Evolutionary conservation across 2,329 filamentous ascomycete genomes (phyloP).

Genomic region (Chaetothyriales sp.): DNA sequence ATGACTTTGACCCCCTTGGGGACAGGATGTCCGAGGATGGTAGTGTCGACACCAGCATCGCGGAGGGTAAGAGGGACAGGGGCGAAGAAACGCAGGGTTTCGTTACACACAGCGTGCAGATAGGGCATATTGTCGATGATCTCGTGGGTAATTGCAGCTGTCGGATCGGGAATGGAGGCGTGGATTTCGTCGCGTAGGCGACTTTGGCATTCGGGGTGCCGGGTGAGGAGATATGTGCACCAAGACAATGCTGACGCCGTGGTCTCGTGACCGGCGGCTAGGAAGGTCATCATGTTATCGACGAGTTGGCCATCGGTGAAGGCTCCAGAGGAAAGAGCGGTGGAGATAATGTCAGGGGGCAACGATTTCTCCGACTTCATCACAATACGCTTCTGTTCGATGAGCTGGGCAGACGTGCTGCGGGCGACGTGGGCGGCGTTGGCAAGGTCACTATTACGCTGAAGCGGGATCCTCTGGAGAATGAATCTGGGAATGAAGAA

Average conservation of each 20-base stretch:
- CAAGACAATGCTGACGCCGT: slow-evolving; percentile 20
- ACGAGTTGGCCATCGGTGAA: slow-evolving; percentile 69
- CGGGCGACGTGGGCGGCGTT: slow-evolving; percentile 46
- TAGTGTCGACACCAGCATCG: slow-evolving; percentile 47
- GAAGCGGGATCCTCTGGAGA: slow-evolving; percentile 48
- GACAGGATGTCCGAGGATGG: slow-evolving; percentile 48
- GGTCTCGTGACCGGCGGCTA: slow-evolving; percentile 45
- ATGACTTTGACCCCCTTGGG: slow-evolving; percentile 57
- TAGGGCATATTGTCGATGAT: slow-evolving; percentile 61
- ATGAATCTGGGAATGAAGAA: slow-evolving; percentile 51
- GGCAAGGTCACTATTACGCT: slow-evolving; percentile 51
- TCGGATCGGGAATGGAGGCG: slow-evolving; percentile 17
- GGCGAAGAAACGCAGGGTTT: slow-evolving; percentile 57
- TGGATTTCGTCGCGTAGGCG: slow-evolving; percentile 19
- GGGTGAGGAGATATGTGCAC: slow-evolving; percentile 19
- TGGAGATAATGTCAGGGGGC: slow-evolving; percentile 62
- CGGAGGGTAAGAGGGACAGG: slow-evolving; percentile 60
- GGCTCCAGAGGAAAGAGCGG: slow-evolving; percentile 59
- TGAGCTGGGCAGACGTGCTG: slow-evolving; percentile 49
- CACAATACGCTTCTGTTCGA: slow-evolving; percentile 52
- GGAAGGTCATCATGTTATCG: slow-evolving; percentile 81
- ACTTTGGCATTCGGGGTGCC: slow-evolving; percentile 18
- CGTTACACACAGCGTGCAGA: slow-evolving; percentile 62
- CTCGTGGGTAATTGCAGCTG: slow-evolving; percentile 11
- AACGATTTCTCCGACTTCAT: slow-evolving; percentile 33